Conservation (phyloP, 352 stramenopile species). For the Pythium brassicae region DNA sequence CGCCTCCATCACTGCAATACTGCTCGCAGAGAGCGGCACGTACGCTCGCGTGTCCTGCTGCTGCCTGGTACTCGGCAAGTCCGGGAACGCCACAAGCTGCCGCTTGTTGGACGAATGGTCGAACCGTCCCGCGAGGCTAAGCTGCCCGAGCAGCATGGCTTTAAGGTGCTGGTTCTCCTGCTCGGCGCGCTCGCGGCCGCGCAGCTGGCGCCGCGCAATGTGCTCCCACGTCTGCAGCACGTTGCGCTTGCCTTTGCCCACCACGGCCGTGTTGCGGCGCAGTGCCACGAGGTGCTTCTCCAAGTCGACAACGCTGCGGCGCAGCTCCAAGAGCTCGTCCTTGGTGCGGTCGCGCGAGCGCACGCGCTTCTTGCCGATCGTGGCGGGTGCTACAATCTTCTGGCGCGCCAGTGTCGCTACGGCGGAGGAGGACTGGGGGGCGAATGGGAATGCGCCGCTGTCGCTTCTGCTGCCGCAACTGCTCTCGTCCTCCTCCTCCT, state of each 20-base stretch:
- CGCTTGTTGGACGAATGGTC: constrained; percentile 16
- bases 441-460: background rate
- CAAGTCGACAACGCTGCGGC: constrained; percentile 4
- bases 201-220: constrained; percentile 11
- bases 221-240: constrained; percentile 9
- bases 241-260: constrained; percentile 9
- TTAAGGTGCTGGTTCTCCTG: constrained; percentile 15
- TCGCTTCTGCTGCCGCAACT: background rate
- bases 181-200: constrained; percentile 10
- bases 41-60: background rate
- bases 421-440: too few species aligned
- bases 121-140: constrained; percentile 8
- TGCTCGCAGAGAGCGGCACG: background rate
- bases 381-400: background rate
- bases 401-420: background rate
- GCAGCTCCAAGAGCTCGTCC: constrained; percentile 12
- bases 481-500: constrained; percentile 1
- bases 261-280: constrained; percentile 9
- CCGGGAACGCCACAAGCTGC: constrained; percentile 9
- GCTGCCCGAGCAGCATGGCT: constrained; percentile 14
- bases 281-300: constrained; percentile 11
- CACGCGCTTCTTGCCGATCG: constrained; percentile 9
- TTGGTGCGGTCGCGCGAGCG: constrained; percentile 12
- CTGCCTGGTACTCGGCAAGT: background rate
- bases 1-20: constrained; percentile 6